Evolutionary conservation across 2,329 filamentous ascomycete species (phyloP).

Genomic region (Leptographium lundbergii): DNA sequence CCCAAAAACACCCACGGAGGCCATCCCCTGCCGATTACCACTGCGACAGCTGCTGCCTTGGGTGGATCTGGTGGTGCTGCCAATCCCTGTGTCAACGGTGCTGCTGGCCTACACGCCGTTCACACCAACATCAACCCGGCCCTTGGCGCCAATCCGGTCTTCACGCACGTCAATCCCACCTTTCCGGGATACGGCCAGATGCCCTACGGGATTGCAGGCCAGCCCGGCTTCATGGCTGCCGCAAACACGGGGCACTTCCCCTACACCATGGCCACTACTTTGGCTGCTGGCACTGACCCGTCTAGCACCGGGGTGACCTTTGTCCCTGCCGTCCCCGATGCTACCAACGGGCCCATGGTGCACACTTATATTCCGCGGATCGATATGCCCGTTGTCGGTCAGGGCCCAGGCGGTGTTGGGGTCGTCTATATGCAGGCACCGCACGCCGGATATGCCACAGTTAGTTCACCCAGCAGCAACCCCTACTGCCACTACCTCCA

Average conservation of each 20-base stretch:
- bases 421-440: constrained; percentile 9
- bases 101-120: not conserved
- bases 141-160: constrained; percentile 10
- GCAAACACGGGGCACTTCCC: not conserved
- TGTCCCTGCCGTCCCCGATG: constrained; percentile 46
- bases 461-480: constrained; percentile 6
- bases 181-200: not conserved
- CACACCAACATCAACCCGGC: constrained; percentile 8
- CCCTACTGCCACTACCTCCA: not conserved
- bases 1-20: not conserved
- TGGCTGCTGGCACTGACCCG: constrained; percentile 6
- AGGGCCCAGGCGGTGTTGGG: constrained; percentile 3
- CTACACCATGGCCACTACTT: not conserved
- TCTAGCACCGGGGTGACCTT: constrained; percentile 32
- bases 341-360: constrained; percentile 39
- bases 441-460: constrained; percentile 4
- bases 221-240: constrained; percentile 15
- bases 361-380: constrained; percentile 44
- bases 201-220: constrained; percentile 1
- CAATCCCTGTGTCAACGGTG: not conserved
- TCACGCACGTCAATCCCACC: constrained; percentile 7
- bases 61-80: not conserved
- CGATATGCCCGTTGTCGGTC: constrained; percentile 25
- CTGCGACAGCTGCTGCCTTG: constrained; percentile 6
- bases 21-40: not conserved